Evolutionary conservation across 2,329 filamentous ascomycete species (phyloP), one percentile per base, ranked within the genome.

Genomic region (Microsporum ferrugineum): DNA sequence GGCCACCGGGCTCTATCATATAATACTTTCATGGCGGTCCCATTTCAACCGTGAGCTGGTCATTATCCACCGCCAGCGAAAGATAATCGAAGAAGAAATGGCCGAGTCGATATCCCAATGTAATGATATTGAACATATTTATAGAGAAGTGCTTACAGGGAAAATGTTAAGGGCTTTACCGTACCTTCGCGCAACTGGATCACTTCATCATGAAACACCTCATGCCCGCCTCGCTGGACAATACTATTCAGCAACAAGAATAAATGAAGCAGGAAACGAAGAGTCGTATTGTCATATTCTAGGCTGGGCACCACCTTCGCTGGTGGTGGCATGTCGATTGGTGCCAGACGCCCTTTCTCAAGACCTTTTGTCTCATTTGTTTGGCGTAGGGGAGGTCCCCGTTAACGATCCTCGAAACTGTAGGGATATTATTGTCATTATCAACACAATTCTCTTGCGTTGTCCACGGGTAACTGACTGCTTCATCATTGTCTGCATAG

Each of bases 371-470:
- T 17, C 36, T 10, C 47, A 60, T 38, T 7, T 57, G 10, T 60
- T 57, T 36, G 59, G 59, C 3, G 49, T 33, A 3, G 36, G 36
- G 5, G 29, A 33, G 7, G 33, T 57, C n/a, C 38, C 23, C 8
- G 7, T 56, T 5, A 10, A 57, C 27, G 59, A 60, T 55, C n/a
- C 27, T 39, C 49, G 59, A 14, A 60, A 60, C 36, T 49, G 59
- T 57, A 57, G 5, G 59, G 41, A 12, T 39, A 12, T 47, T 34
- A 41, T 29, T 10, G 14, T 14, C 27, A 33, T 43, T 10, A 23
- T 7, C 5, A 17, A 23, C 10, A 2, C 17, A n/a, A 14, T 39
- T 3, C 31, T 23, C 38, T 38, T n/a, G 2, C 2, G 43, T 39
- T 39, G 2, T 12, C 8, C 14, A 12, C 14, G 8, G 8, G 8